phyloP scores from a whole-genome alignment of 352 stramenopile species.

The Globisporangium viniferum region DNA sequence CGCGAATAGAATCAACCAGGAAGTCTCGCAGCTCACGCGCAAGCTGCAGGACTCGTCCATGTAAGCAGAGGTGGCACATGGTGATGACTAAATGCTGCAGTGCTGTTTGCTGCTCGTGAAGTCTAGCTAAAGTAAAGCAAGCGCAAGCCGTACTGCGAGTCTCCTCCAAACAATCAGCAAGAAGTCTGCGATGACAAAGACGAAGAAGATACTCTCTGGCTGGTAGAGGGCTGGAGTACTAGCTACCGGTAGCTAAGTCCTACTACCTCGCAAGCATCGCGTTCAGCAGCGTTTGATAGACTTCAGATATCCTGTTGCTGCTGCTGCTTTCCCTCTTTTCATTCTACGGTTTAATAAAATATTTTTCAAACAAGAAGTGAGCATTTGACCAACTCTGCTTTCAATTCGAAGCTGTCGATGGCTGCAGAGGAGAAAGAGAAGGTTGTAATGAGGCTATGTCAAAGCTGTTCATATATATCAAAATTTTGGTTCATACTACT shows the following conservation, averaged over 20 bases:
- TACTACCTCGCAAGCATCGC: neutral
- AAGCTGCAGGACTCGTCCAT: constrained; percentile 71
- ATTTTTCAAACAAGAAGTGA: neutral
- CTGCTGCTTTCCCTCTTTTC: neutral
- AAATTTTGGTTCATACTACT: neutral
- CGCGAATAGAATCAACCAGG: constrained; percentile 58
- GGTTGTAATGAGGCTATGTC: neutral
- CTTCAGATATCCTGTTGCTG: neutral
- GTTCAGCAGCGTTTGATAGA: neutral
- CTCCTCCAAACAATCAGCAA: neutral
- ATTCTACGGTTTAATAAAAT: constrained; percentile 8
- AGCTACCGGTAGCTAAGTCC: neutral
- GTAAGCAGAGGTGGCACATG: constrained; percentile 18
- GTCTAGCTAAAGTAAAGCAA: neutral
- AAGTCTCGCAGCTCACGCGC: constrained; percentile 58
- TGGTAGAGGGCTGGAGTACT: neutral
- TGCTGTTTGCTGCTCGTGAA: neutral
- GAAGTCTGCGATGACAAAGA: neutral
- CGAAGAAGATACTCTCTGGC: neutral
- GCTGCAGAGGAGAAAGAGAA: neutral
- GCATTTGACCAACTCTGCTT: neutral
- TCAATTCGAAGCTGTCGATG: neutral
- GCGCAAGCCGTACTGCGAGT: neutral
- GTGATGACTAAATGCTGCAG: neutral
- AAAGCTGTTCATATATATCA: neutral